A percentile compares a stretch with the other conserved stretches of the same genome.
Conservation (phyloP, 2,329 filamentous ascomycete species). For the Claviceps sorghi region DNA sequence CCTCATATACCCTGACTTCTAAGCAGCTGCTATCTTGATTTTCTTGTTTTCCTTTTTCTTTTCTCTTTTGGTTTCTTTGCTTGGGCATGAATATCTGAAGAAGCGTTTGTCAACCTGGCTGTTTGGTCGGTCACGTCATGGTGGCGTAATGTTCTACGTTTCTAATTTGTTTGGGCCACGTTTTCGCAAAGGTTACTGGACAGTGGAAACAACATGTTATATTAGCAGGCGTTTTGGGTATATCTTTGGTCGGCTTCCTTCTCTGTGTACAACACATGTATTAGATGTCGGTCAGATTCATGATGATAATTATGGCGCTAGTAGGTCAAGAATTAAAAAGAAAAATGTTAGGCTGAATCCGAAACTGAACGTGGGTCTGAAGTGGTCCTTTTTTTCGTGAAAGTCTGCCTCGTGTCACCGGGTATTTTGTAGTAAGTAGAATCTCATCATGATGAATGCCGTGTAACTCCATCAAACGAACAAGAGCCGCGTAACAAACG, state of each 20-base stretch:
- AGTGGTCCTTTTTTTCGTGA: not conserved
- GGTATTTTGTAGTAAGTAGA: not conserved
- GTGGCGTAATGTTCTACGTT: not conserved
- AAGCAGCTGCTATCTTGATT: constrained; percentile 8
- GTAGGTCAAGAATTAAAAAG: not conserved
- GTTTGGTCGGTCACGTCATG: not conserved
- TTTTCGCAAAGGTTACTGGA: constrained; percentile 1
- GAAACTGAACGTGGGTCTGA: not conserved
- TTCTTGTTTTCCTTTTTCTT: constrained; percentile 5
- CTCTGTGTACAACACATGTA: not conserved
- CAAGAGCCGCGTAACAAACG: not conserved
- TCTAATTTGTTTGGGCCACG: constrained; percentile 4
- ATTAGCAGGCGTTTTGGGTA: constrained; percentile 9
- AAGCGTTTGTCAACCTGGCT: constrained; percentile 1
- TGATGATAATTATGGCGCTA: constrained; percentile 4
- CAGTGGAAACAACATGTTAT: constrained; percentile 1
- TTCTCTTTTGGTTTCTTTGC: constrained; percentile 4
- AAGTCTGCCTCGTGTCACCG: not conserved
- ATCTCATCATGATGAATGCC: not conserved
- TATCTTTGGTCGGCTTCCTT: constrained; percentile 1
- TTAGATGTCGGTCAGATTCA: constrained; percentile 8
- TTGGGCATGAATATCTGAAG: constrained; percentile 10
- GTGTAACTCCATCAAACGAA: not conserved
- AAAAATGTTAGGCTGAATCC: not conserved
- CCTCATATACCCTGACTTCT: constrained; percentile 8